A percentile compares a stretch with the other conserved stretches of the same genome.
These are phyloP conservation scores for Colletotrichum camelliae DNA, from an alignment of 2,329 filamentous ascomycete genomes.

Conservation along the genomic window DNA sequence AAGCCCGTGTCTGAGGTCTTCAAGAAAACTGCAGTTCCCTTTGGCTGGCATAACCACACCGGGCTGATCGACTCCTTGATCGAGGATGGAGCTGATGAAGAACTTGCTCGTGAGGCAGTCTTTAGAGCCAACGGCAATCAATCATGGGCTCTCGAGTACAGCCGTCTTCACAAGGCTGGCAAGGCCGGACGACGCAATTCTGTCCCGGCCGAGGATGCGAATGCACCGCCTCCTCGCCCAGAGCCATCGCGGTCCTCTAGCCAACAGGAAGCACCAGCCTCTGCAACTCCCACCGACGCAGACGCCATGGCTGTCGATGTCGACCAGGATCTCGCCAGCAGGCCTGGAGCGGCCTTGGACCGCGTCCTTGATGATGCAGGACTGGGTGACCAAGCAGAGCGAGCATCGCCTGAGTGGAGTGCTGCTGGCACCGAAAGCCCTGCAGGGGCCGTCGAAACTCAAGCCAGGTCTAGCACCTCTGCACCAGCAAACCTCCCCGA, in stretches of 20 bases:
- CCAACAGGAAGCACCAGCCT: constrained; percentile 25
- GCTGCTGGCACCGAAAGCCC: constrained; percentile 23
- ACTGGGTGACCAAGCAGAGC: constrained; percentile 25
- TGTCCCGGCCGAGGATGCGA: constrained; percentile 66
- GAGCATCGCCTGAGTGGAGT: constrained; percentile 28
- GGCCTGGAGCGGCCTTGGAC: constrained; percentile 23
- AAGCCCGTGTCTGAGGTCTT: constrained; percentile 43
- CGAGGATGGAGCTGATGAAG: constrained; percentile 58
- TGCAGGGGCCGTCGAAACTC: not conserved
- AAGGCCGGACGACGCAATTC: constrained; percentile 68
- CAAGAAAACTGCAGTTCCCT: constrained; percentile 47
- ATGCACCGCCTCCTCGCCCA: constrained; percentile 32
- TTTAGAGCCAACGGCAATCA: constrained; percentile 79
- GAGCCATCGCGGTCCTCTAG: constrained; percentile 24
- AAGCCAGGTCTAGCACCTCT: constrained; percentile 12
- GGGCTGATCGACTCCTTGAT: constrained; percentile 30
- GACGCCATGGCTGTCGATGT: constrained; percentile 39
- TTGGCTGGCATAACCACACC: constrained; percentile 47
- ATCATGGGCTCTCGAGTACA: constrained; percentile 74
- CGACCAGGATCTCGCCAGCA: constrained; percentile 23
- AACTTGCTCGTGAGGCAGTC: constrained; percentile 77
- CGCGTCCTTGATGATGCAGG: constrained; percentile 27
- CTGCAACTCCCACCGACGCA: constrained; percentile 7
- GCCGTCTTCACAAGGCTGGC: constrained; percentile 64
- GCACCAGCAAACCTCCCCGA: constrained; percentile 26